Evolutionary conservation across 768 basidiomycete genomes (phyloP), one percentile per base, ranked within the genome.

Genomic region (Lactifluus volemus): DNA sequence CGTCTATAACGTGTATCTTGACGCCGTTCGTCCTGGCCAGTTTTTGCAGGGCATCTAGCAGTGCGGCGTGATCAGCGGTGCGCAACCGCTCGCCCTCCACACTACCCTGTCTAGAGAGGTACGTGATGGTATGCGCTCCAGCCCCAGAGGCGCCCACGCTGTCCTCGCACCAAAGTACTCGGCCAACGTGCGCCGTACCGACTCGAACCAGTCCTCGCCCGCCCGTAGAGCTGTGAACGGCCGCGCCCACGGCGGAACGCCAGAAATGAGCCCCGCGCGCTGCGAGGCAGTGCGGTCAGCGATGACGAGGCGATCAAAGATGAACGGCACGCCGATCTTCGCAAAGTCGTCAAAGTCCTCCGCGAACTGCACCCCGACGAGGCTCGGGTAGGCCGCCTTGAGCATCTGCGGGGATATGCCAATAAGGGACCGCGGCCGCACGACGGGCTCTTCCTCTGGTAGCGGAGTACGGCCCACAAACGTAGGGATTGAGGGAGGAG

Each of bases 281-380:
- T 65, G 58, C 76, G 89, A 85, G 0, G 86, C 88, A n/a, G 81
- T 78, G 49, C 85, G 76, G 68, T 95, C 92, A 0, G 84, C 85
- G 38, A 97, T 74, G 36, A 96, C 82, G 12, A 89, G 75, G 11
- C 90, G 84, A 65, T 89, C 86, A 55, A 91, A 73, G 17, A 93
- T 67, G 70, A 85, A 92, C 0, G 92, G 88, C 17, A 83, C 78
- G 19, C 78, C 76, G 67, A 90, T 81, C 59, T 79, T 77, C 41
- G 79, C 77, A 66, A 86, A 85, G 72, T 95, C 92, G 50, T 80
- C 76, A 82, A 90, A 92, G 67, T 94, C 92, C 60, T 85, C 81
- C 17, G 75, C 60, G 70, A 85, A 92, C 75, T 88, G 80, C 54
- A 85, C 72, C 2, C 78, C 81, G 10, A 34, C 60, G 63, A 88